Percentiles rank a stretch among this genome's conserved stretches.
Conservation (phyloP, 208 protist genomes). For the Trypanosoma boissoni region DNA sequence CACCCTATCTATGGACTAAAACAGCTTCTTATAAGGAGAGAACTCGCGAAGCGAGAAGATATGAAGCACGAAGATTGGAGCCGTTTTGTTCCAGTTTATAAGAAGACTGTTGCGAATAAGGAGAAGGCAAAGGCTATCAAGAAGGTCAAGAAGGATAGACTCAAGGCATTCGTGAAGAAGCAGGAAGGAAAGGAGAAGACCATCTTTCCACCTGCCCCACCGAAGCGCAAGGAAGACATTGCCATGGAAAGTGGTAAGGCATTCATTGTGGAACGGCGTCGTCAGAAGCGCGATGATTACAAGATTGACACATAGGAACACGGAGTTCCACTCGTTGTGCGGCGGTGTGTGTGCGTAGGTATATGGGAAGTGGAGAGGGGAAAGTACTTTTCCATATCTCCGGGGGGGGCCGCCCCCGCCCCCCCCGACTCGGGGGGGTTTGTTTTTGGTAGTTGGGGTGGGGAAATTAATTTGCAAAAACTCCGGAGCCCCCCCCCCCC, state of each 20-base stretch:
- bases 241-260: slow-evolving; percentile 91
- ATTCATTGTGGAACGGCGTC: slow-evolving; percentile 56
- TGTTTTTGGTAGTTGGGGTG: no score
- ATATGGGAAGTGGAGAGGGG: no score
- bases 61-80: slow-evolving; percentile 98
- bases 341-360: no score
- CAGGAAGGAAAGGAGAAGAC: slow-evolving; percentile 70
- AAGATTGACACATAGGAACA: slow-evolving; percentile 44
- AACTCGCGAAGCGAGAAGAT: slow-evolving; percentile 96
- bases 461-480: no score
- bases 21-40: slow-evolving; percentile 99
- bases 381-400: no score
- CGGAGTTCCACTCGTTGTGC: no score
- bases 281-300: slow-evolving; percentile 62
- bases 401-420: no score
- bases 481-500: no score
- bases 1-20: slow-evolving; percentile 99
- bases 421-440: no score
- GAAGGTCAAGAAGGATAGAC: slow-evolving; percentile 86
- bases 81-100: slow-evolving; percentile 98
- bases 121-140: slow-evolving; percentile 85
- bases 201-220: slow-evolving; percentile 87
- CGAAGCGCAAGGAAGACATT: slow-evolving; percentile 87
- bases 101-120: slow-evolving; percentile 87
- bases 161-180: slow-evolving; percentile 55